These are phyloP conservation scores for Myxozyma neglecta DNA, from an alignment of 805 yeast genomes.

Conservation along the genomic window DNA sequence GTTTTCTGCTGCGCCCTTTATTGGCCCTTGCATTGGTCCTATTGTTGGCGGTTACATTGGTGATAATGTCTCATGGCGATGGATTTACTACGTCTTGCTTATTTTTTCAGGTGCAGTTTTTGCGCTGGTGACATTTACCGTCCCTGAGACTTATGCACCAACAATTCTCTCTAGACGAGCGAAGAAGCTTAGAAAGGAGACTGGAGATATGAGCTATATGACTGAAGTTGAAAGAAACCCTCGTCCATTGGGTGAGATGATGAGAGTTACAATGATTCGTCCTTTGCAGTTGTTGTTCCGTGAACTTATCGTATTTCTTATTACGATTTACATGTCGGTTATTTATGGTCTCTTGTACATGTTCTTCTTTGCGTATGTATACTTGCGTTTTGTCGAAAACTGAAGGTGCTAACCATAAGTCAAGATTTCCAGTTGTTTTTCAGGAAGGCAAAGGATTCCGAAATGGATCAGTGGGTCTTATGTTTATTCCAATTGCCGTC, in stretches of 20 bases:
- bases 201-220: slow-evolving; percentile 50
- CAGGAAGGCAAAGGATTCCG: slow-evolving; percentile 53
- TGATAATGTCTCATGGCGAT: slow-evolving; percentile 63
- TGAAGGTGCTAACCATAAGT: not conserved
- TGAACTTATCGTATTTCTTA: slow-evolving; percentile 49
- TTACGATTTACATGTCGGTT: slow-evolving; percentile 52
- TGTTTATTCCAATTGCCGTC: slow-evolving; percentile 67
- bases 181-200: slow-evolving; percentile 49
- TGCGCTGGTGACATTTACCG: slow-evolving; percentile 47
- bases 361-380: slow-evolving; percentile 54
- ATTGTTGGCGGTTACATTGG: slow-evolving; percentile 60
- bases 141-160: slow-evolving; percentile 67
- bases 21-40: slow-evolving; percentile 63
- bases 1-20: slow-evolving; percentile 61
- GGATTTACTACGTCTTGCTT: slow-evolving; percentile 66
- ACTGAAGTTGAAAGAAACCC: slow-evolving; percentile 75
- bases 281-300: slow-evolving; percentile 66
- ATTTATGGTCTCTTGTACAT: slow-evolving; percentile 54
- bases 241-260: slow-evolving; percentile 60
- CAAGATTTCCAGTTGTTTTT: slow-evolving; percentile 56
- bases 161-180: slow-evolving; percentile 55
- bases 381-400: not conserved
- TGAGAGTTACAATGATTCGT: slow-evolving; percentile 66
- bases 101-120: slow-evolving; percentile 63
- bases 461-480: slow-evolving; percentile 59